Base-by-base conservation (phyloP, 208 protist genomes). In the Strigomonas galati region DNA sequence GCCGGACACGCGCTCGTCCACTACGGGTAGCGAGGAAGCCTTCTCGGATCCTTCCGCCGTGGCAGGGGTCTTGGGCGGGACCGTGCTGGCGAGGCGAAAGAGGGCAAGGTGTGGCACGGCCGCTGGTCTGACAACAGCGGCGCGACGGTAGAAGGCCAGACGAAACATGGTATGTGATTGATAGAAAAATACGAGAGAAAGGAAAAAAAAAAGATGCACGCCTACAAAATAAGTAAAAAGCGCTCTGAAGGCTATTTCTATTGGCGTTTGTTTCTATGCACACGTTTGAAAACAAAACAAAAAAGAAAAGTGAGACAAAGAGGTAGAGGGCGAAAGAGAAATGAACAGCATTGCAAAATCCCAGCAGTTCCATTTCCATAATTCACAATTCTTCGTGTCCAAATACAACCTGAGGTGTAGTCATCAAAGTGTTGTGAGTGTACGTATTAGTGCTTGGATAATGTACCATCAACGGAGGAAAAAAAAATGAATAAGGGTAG, bases 101-200 rank as follows among this genome's bases (percentile, higher is more conserved):
- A 40, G 35, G 7, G 35, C 4, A 4, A 40, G 35, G 35, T 40
- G 35, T 4, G 35, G 35, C 35, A 10, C 35, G 35, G 35, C 35
- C 35, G 35, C 4, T 4, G 35, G 7, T 10, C 35, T 4, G 10
- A 40, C 7, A 10, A 40, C 7, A 10, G 35, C 10, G 35, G 35
- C 4, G 7, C 35, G 35, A 10, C 35, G 35, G 10, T 4, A 40
- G 35, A 40, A 10, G 35, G 4, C 7, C 10, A 10, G 7, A 10
- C 35, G 35, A 4, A 40, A 40, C 35, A 40, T 40, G 35, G 35
- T 4, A 40, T 10, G 35, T 4, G 10, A 40, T 10, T 14, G 35
- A 40, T 40, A 62, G 1, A 65, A 65, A 62, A n/a, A 65, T 30
- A 66, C 26, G 48, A 9, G 65, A 71, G 51, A 43, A 30, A 43